A percentile compares a stretch with the other conserved stretches of the same genome.
Evolutionary conservation across 2,329 filamentous ascomycete species (phyloP).

Genomic region (Aspergillus luchuensis): DNA sequence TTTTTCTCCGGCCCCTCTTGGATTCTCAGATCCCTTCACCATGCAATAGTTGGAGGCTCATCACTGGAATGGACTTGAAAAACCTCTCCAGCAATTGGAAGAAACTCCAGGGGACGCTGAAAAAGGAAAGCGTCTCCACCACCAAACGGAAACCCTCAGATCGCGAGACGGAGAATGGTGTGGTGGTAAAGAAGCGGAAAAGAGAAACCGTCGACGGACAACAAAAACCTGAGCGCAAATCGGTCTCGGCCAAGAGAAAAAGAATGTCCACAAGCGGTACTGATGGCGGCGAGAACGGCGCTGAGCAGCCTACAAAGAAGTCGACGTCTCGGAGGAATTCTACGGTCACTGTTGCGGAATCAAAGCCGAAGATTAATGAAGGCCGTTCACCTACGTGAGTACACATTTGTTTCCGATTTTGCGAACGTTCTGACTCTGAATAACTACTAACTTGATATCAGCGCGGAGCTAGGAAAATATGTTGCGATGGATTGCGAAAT

Average conservation of each 20-base stretch:
- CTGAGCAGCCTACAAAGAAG: slow-evolving; percentile 62
- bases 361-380: slow-evolving; percentile 61
- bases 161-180: slow-evolving; percentile 32
- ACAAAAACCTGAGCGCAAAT: slow-evolving; percentile 26
- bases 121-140: slow-evolving; percentile 32
- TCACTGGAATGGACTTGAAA: slow-evolving; percentile 45
- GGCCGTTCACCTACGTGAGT: slow-evolving; percentile 56
- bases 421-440: background rate
- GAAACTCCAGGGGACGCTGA: slow-evolving; percentile 51
- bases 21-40: slow-evolving; percentile 14
- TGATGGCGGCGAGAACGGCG: slow-evolving; percentile 52
- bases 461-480: slow-evolving; percentile 79
- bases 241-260: slow-evolving; percentile 29
- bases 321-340: slow-evolving; percentile 65
- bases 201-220: slow-evolving; percentile 23
- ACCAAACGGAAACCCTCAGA: slow-evolving; percentile 40
- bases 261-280: slow-evolving; percentile 34
- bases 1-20: slow-evolving; percentile 19
- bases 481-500: slow-evolving; percentile 96
- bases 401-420: slow-evolving; percentile 16
- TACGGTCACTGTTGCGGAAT: slow-evolving; percentile 51
- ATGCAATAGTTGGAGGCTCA: slow-evolving; percentile 24
- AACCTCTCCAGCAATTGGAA: slow-evolving; percentile 54
- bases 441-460: slow-evolving; percentile 39
- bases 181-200: slow-evolving; percentile 37